Evolutionary conservation across 345 rosid species (phyloP), one percentile per base, ranked within the genome.

Genomic region (Linum trigynum): DNA sequence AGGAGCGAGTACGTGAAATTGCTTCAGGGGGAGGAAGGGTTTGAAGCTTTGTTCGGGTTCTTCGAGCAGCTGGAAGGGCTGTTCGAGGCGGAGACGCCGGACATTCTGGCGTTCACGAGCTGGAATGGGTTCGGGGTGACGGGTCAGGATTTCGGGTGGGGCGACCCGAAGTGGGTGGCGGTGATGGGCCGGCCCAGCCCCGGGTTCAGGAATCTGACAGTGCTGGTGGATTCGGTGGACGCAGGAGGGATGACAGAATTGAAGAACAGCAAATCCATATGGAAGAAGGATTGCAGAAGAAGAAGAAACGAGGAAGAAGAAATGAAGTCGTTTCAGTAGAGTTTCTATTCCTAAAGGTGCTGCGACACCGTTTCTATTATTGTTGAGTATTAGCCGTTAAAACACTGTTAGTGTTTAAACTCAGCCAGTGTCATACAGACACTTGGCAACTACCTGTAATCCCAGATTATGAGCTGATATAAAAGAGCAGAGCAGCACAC

Each of bases 71-170:
- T 57, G 38, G 61, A 57, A 57, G 61, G 61, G 61, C 61, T 57
- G 38, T 48, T 9, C 14, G 53, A 9, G 38, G 38, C 1, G 36
- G 10, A 17, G 61, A 57, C 16, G 23, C 61, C 65, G 15, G 71
- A 68, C 17, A 59, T 59, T 14, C 43, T 68, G 17, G 59, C 59
- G 0, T 60, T 68, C 23, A 68, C 71, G 5, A 37, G 32, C 32
- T 68, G 71, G 71, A 39, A 17, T 0, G 42, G 6, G 42, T 39
- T 59, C 5, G 58, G 65, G 0, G 8, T 59, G 0, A 43, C 43
- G 5, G 17, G 32, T 63, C n/a, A 6, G 7, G 36, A 68, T 39
- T 68, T 68, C 61, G 71, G 64, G 12, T 61, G 65, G 71, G 71
- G 65, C 38, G 57, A 50, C 9, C 64, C 65, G 10, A 3, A 6